Evolutionary conservation across 179 eudicot genomes (phyloP), one percentile per base, ranked within the genome.

Genomic region (Silene coronaria): DNA sequence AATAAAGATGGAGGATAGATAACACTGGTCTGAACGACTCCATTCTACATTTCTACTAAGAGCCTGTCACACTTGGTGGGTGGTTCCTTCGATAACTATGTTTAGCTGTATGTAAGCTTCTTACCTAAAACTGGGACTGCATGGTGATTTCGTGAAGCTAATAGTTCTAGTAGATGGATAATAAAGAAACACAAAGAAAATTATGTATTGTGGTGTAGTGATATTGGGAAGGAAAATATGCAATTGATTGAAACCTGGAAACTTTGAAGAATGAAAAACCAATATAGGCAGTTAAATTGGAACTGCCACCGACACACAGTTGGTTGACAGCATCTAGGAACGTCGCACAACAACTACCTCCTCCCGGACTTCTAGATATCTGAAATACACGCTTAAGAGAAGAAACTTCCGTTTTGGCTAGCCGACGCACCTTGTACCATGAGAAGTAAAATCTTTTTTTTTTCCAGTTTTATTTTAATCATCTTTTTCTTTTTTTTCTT

Each of bases 61-160:
- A 71, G 42, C 65, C 71, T 53, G 70, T 53, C 65, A 68, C 26
- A 36, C 22, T 73, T 70, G 13, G 28, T 32, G 42, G 73, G 19
- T 38, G 36, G 24, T 11, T 64, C 12, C 28, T 4, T 16, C 6
- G 38, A 9, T 38, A 70, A 14, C 62, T 17, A 24, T 13, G 55
- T 71, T 71, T 53, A 71, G 63, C 63, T 26, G 61, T 24, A 6
- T 26, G 57, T 69, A 26, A 26, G 60, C 73, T 51, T 70, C 12
- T 24, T 12, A 17, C 5, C 0, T n/a, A 68, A 68, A 68, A 66
- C n/a, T 69, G 57, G 32, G 58, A 42, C 72, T 23, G 45, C 72
- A 45, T 22, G 32, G 45, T 69, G 30, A 69, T 55, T 7, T 4
- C 10, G 32, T 12, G 19, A 69, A 45, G 72, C 32, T 42, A 42